Evolutionary conservation across 805 yeast genomes (phyloP), one percentile per base, ranked within the genome.

Genomic region (Cyberlindnera nakhonratchasimensis): DNA sequence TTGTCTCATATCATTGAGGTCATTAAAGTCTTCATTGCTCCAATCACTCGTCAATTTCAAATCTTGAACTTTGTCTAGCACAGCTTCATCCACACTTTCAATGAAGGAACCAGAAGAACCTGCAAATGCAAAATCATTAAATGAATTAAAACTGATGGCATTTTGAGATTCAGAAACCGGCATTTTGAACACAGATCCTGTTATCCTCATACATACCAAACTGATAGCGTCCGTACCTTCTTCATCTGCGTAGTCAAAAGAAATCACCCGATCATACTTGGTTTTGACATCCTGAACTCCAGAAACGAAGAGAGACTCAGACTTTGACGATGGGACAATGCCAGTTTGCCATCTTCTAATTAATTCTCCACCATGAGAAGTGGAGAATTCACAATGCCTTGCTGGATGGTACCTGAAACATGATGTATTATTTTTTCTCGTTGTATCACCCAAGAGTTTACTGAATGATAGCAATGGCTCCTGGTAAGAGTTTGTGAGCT

Each of bases 181-280:
- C 90, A 86, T 86, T 44, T 83, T 71, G 62, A 85, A 89, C 0
- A 89, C 80, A 40, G 86, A 82, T 4, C 97, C 97, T 1, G 95
- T 85, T 54, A 87, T 95, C 50, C 96, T 70, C 84, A 90, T 83
- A 61, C 97, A 89, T 22, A 90, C 79, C 43, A 86, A 71, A 52
- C 82, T 79, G 8, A 85, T 74, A 1, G 78, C 74, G 18, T 80
- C 72, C n/a, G 59, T 64, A 7, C 48, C 49, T 14, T 17, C 25
- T 19, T 48, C 52, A 34, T 46, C 43, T 13, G 59, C 51, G 58
- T 88, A 89, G 60, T 89, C 96, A 63, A 83, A 89, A 0, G 96
- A 82, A 1, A 84, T 79, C 1, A 89, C 95, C 51, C 90, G 73
- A 50, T 89, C 96, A 54, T 75, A 80, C 40, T 82, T 85, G 0